Conservation (phyloP, 1,284 basidiomycete species). For the Porogramme epimiltina region DNA sequence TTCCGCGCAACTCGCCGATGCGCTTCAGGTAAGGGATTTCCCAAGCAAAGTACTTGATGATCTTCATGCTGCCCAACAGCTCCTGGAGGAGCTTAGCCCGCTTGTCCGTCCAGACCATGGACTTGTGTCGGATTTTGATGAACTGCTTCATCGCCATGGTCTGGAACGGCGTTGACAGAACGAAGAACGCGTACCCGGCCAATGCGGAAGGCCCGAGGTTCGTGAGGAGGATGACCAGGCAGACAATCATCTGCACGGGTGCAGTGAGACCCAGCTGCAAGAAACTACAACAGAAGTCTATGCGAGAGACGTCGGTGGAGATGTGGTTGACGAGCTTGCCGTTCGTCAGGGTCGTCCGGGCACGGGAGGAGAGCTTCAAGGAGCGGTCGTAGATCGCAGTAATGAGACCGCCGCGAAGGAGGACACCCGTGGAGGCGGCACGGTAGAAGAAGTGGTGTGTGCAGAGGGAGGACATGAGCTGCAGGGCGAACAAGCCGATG, state of each 20-base stretch:
- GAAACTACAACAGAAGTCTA: constrained; percentile 88
- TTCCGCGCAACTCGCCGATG: constrained; percentile 69
- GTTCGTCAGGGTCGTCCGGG: constrained; percentile 82
- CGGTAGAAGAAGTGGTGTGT: constrained; percentile 85
- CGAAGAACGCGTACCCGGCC: constrained; percentile 83
- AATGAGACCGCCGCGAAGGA: constrained; percentile 86
- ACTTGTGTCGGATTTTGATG: constrained; percentile 71
- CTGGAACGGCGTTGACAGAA: constrained; percentile 69
- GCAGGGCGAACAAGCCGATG: constrained; percentile 71
- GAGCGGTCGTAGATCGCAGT: constrained; percentile 86
- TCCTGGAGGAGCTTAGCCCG: constrained; percentile 84
- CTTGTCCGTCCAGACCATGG: constrained; percentile 92
- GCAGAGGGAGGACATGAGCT: constrained; percentile 69
- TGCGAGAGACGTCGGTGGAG: constrained; percentile 88
- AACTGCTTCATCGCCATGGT: constrained; percentile 74
- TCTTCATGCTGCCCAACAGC: constrained; percentile 82
- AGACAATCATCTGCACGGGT: constrained; percentile 73
- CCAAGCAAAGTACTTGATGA: constrained; percentile 92
- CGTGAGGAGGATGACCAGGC: constrained; percentile 66
- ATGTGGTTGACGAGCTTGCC: constrained; percentile 92
- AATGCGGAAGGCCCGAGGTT: constrained; percentile 81
- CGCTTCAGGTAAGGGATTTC: constrained; percentile 74
- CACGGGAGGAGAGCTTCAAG: constrained; percentile 77
- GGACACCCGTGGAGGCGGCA: constrained; percentile 73
- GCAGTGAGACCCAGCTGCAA: constrained; percentile 82